Evolutionary conservation across 2,329 filamentous ascomycete genomes (phyloP).

Genomic region (Colletotrichum magnum): DNA sequence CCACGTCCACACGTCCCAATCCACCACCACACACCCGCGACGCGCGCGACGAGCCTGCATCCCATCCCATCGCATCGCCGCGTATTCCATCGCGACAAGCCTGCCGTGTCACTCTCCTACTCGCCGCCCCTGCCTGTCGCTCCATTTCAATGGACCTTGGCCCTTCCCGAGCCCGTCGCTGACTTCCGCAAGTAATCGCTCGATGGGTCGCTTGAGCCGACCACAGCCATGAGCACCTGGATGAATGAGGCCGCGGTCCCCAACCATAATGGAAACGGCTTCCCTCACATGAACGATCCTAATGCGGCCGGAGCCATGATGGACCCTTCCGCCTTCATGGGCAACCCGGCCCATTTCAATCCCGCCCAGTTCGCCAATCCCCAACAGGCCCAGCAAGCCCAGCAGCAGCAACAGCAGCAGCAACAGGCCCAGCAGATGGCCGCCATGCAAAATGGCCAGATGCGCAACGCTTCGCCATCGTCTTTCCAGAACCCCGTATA

Average conservation of each 20-base stretch:
- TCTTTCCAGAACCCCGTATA: constrained; percentile 84
- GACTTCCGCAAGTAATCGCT: constrained; percentile 59
- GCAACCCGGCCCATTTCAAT: constrained; percentile 72
- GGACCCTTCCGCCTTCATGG: constrained; percentile 76
- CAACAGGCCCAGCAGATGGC: constrained; percentile 63
- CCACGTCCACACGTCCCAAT: constrained; percentile 54
- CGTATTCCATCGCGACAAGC: constrained; percentile 27
- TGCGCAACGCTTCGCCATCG: constrained; percentile 83
- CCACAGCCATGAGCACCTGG: constrained; percentile 78
- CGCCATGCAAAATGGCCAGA: constrained; percentile 84
- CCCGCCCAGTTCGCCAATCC: constrained; percentile 68
- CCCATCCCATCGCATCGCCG: too few relatives aligned
- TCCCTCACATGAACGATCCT: constrained; percentile 74
- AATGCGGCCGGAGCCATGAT: constrained; percentile 72
- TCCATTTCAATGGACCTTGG: constrained; percentile 60
- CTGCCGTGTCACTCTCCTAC: constrained; percentile 59
- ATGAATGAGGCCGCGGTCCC: constrained; percentile 78
- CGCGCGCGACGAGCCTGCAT: constrained; percentile 38
- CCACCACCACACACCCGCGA: constrained; percentile 42
- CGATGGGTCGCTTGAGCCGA: constrained; percentile 64
- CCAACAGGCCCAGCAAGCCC: constrained; percentile 51
- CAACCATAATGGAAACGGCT: constrained; percentile 79
- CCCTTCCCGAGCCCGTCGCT: constrained; percentile 58
- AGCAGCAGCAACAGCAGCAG: constrained; percentile 41
- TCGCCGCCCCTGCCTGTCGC: constrained; percentile 17